phyloP scores from a whole-genome alignment of 208 protist genomes.

The Trypanosoma avium region DNA sequence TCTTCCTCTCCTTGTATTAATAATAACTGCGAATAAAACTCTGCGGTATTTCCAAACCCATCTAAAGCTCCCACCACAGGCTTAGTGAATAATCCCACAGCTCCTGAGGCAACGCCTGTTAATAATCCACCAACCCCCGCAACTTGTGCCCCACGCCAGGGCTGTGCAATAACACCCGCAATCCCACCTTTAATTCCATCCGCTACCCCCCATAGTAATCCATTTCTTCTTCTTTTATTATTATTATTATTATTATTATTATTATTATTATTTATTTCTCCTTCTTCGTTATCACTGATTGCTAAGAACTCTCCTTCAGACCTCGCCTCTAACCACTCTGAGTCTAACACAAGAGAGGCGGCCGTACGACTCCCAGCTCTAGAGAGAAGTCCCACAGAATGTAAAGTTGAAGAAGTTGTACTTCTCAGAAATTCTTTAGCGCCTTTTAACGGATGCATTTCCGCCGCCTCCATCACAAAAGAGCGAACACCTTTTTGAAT shows the following conservation, averaged over 20 bases:
- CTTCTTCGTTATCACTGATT: too few relatives aligned
- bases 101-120: constrained; percentile 48
- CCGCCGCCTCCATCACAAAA: constrained; percentile 35
- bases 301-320: too few relatives aligned
- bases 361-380: constrained; percentile 53
- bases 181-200: constrained; percentile 41
- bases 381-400: constrained; percentile 68
- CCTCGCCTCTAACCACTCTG: constrained; percentile 14
- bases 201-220: constrained; percentile 42
- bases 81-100: constrained; percentile 52
- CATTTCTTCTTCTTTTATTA: constrained; percentile 1
- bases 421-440: constrained; percentile 50
- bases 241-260: not conserved
- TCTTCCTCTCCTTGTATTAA: too few relatives aligned
- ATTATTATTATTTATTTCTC: too few relatives aligned
- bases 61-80: constrained; percentile 60
- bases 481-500: constrained; percentile 59
- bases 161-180: constrained; percentile 40
- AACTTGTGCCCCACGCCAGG: constrained; percentile 40
- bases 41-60: constrained; percentile 53
- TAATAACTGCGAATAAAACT: constrained; percentile 51
- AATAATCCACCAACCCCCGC: constrained; percentile 58
- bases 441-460: constrained; percentile 38
- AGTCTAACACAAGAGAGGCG: constrained; percentile 22
- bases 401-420: constrained; percentile 65